Base-by-base conservation (phyloP, 495 filamentous ascomycete genomes). In the Aspergillus indologenus region DNA sequence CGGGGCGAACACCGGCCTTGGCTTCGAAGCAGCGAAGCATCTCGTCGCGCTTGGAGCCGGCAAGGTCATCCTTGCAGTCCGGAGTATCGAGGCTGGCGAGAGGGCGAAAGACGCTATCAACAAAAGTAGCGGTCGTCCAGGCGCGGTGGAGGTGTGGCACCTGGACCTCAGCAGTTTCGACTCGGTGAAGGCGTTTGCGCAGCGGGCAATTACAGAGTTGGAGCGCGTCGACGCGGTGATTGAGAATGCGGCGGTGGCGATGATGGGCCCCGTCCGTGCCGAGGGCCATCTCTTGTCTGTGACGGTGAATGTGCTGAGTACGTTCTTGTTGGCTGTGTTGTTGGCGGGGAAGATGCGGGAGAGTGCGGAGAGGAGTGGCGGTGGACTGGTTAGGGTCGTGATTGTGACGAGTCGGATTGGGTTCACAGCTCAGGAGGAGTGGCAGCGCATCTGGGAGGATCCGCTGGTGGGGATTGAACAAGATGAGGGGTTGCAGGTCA, bases 61-160 rank as follows among this genome's bases (percentile, higher is more conserved):
- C 2, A 68, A 63, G 34, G 68, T 85, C 5, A 73, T 84, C 52
- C 62, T 85, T 1, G 81, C 76, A 5, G 80, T 81, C 2, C 80
- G 83, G 17, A 77, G 68, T 24, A 21, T 68, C 2, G 51, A 59
- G 9, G 77, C 73, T 26, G 84, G 82, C 3, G 61, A 79, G 20
- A 65, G 50, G 0, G 81, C 75, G 1, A 67, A 65, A 49, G 26
- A 44, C 1, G 53, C 61, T 12, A 65, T 74, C 24, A 64, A 64
- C 45, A 45, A 53, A 40, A 44, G 58, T 0, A 61, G 65, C 14
- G 59, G 54, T 20, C 53, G 61, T 18, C 34, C 42, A 4, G 60
- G 26, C 15, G 54, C 45, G 3, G 50, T 58, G 22, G 31, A 58
- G 26, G 47, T 61, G 47, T 45, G 49, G 31, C 3, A 23, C 2